Evolutionary conservation across 1,284 basidiomycete species (phyloP).

Genomic region (Apiotrichum montevideense): DNA sequence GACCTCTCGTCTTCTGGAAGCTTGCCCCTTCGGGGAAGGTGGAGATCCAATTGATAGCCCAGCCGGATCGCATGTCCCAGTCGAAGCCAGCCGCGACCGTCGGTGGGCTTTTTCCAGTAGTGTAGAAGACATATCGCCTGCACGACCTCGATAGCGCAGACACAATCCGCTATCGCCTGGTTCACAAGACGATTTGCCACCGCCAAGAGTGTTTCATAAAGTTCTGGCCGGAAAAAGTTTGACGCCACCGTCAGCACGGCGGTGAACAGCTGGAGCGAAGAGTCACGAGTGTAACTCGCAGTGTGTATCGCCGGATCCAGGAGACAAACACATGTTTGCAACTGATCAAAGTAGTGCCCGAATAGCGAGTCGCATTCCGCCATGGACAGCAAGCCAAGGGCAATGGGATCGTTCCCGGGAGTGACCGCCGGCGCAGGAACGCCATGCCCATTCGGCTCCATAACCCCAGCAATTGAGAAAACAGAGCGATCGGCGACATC

Average conservation of each 20-base stretch:
- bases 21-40: slow-evolving; percentile 16
- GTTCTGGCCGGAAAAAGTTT: slow-evolving; percentile 21
- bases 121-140: slow-evolving; percentile 22
- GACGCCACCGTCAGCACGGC: slow-evolving; percentile 18
- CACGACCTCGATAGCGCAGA: slow-evolving; percentile 17
- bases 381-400: slow-evolving; percentile 14
- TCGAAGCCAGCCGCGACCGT: slow-evolving; percentile 18
- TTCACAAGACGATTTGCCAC: slow-evolving; percentile 14
- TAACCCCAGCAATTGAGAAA: slow-evolving; percentile 20
- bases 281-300: slow-evolving; percentile 10
- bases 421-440: neutral
- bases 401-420: slow-evolving; percentile 13
- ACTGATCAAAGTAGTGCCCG: slow-evolving; percentile 21
- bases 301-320: slow-evolving; percentile 20
- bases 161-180: slow-evolving; percentile 13
- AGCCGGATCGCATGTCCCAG: slow-evolving; percentile 30
- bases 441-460: slow-evolving; percentile 10
- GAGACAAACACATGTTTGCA: slow-evolving; percentile 23
- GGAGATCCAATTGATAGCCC: slow-evolving; percentile 27
- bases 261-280: slow-evolving; percentile 16
- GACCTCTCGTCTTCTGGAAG: slow-evolving; percentile 21
- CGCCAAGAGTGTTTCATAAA: slow-evolving; percentile 14
- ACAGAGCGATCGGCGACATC: slow-evolving; percentile 17
- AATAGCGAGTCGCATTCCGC: slow-evolving; percentile 21
- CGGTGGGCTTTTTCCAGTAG: slow-evolving; percentile 21